Evolutionary conservation across 83 land plant genomes (phyloP).

Genomic region (Diphasiastrum complanatum): DNA sequence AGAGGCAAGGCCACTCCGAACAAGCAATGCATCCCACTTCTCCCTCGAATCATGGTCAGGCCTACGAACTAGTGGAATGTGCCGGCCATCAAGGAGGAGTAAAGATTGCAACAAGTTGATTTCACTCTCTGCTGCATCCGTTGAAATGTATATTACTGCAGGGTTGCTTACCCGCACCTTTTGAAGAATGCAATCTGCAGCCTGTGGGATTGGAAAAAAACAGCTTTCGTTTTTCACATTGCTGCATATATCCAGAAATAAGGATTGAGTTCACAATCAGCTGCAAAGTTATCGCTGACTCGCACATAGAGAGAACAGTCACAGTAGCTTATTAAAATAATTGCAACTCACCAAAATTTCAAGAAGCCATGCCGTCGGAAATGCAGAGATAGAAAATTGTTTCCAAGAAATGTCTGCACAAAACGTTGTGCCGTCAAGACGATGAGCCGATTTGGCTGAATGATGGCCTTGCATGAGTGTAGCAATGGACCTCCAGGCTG

Average conservation of each 20-base stretch:
- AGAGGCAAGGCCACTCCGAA: constrained; percentile 46
- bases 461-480: constrained; percentile 57
- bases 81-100: constrained; percentile 40
- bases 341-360: constrained; percentile 60
- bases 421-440: constrained; percentile 79
- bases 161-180: constrained; percentile 48
- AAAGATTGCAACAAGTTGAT: constrained; percentile 62
- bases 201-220: constrained; percentile 73
- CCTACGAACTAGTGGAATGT: constrained; percentile 61
- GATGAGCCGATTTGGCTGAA: constrained; percentile 64
- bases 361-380: constrained; percentile 87
- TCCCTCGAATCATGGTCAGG: constrained; percentile 60
- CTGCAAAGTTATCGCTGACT: not conserved
- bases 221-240: constrained; percentile 65
- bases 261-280: constrained; percentile 1
- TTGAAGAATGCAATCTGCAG: constrained; percentile 70
- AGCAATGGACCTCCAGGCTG: constrained; percentile 76
- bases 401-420: constrained; percentile 77
- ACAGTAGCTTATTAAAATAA: not conserved
- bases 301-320: not conserved
- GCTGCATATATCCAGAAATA: constrained; percentile 28
- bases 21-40: constrained; percentile 86
- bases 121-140: constrained; percentile 90
- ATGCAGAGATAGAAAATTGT: constrained; percentile 65
- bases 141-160: constrained; percentile 77